Base-by-base conservation (phyloP, 169 alveolate genomes). In the Eimeria acervulina region DNA sequence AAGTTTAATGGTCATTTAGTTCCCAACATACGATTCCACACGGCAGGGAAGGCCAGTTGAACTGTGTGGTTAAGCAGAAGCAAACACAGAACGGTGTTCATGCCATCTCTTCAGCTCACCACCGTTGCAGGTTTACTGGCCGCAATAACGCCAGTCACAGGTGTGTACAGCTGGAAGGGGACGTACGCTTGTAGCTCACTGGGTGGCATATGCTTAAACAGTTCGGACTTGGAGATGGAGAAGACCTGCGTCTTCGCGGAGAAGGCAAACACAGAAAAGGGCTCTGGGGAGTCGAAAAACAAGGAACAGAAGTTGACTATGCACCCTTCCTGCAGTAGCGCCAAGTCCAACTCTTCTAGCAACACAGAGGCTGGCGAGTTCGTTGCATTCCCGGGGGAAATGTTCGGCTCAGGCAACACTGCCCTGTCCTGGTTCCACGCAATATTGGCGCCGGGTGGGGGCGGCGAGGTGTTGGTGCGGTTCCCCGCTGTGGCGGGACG, bases 301-400 rank as follows among this genome's bases (percentile, higher is more conserved):
- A 85, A 12, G 31, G 93, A 85, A 31, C 93, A 85, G 38, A 85
- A 85, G 40, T 85, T 85, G 8, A 85, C 80, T 21, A 85, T 38
- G 80, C 93, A 85, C 12, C 93, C 93, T 44, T 85, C 93, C 38
- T 85, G 93, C 80, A 85, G 81, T 1, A 85, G 80, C 36, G 93
- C 93, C 61, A 85, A 38, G 59, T 85, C 93, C n/a, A 85, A 42
- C 80, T 85, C 93, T 85, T 85, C 93, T 1, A 85, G 61, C 63
- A 85, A 38, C 19, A 85, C 93, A 83, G 91, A 83, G 33, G 66
- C 74, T 51, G 40, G 68, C 5, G 44, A 1, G 10, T 51, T 5
- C 40, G 31, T 52, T 52, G 15, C 74, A n/a, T 55, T 47, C 17
- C 74, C 2, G 0, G 66, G 44, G 3, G 66, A 47, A 52, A 72